These are phyloP conservation scores for Globisporangium sylvaticum DNA, from an alignment of 352 stramenopile genomes.

Conservation along the genomic window DNA sequence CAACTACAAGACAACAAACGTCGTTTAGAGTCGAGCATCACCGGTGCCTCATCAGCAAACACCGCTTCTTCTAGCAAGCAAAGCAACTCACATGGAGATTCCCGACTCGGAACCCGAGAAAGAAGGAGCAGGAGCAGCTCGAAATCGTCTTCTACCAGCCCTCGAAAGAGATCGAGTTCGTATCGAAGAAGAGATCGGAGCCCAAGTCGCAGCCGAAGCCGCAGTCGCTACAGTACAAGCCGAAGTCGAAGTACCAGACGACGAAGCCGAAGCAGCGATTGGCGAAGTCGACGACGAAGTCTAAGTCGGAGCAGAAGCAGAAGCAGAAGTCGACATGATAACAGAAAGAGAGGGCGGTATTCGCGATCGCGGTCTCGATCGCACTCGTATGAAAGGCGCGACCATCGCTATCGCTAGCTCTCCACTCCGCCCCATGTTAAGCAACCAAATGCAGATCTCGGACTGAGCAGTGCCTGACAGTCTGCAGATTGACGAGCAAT, in stretches of 20 bases:
- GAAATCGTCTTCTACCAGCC: conserved; percentile 1
- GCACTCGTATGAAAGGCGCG: conserved; percentile 16
- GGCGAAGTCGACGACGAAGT: conserved; percentile 9
- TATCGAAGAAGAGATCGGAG: conserved; percentile 1
- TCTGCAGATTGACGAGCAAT: neutral
- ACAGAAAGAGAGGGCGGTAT: conserved; percentile 4
- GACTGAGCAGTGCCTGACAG: neutral
- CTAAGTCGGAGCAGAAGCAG: conserved; percentile 13
- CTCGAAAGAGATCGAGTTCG: conserved; percentile 3
- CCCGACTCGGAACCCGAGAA: neutral
- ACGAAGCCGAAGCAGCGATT: conserved; percentile 29
- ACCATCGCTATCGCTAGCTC: conserved; percentile 16
- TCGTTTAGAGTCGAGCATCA: neutral
- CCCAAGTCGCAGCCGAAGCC: conserved; percentile 6
- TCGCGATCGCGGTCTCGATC: conserved; percentile 33
- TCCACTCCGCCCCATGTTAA: neutral
- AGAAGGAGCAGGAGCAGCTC: neutral
- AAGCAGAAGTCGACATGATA: neutral
- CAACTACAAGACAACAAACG: neutral
- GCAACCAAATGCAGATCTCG: neutral
- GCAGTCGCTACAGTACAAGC: conserved; percentile 16
- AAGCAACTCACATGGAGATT: neutral
- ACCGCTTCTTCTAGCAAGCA: neutral
- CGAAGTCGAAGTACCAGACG: conserved; percentile 20
- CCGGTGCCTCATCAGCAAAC: neutral